Evolutionary conservation across 2,329 filamentous ascomycete species (phyloP), one percentile per base, ranked within the genome.

Genomic region (Botrytis medusae): DNA sequence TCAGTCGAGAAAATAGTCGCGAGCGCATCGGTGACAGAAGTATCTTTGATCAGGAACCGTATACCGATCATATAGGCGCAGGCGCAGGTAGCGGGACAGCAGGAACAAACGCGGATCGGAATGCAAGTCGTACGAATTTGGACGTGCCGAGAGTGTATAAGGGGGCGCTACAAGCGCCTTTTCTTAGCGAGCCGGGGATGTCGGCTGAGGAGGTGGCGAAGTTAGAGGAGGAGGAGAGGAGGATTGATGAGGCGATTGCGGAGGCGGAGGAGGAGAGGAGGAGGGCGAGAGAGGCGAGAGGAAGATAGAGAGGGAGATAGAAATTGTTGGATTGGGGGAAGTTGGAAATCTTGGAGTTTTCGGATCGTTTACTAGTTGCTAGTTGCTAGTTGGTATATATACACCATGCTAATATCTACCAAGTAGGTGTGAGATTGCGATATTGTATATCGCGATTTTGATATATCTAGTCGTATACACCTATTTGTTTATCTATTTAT

Each of bases 151-250:
- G 54, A 44, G 63, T 62, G 1, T 73, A 62, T 20, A 54, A 54
- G 12, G 64, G 57, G 9, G 22, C 51, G 32, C 4, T 72, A 0
- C 70, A 70, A 16, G 61, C 68, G 48, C 75, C 76, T 7, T 78
- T 77, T 14, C 69, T 79, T 20, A 73, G 73, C 3, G 77, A 77
- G 54, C 74, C 76, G 57, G 76, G 77, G 6, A 78, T 79, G 76
- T 79, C 73, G 46, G 70, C 74, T 1, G 79, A 79, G 10, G 79
- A 80, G 63, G 60, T 77, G 4, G 76, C 74, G 71, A 73, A 76
- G 72, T 69, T 79, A 65, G 79, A 80, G 54, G 79, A 80, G 34
- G 79, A 80, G 63, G 79, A 80, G 75, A 76, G 78, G 72, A 77
- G 76, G 68, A 80, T 80, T 32, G 79, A 80, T 72, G 76, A 75